Evolutionary conservation across 2,329 filamentous ascomycete species (phyloP).

Genomic region (Cladosporium sp.): DNA sequence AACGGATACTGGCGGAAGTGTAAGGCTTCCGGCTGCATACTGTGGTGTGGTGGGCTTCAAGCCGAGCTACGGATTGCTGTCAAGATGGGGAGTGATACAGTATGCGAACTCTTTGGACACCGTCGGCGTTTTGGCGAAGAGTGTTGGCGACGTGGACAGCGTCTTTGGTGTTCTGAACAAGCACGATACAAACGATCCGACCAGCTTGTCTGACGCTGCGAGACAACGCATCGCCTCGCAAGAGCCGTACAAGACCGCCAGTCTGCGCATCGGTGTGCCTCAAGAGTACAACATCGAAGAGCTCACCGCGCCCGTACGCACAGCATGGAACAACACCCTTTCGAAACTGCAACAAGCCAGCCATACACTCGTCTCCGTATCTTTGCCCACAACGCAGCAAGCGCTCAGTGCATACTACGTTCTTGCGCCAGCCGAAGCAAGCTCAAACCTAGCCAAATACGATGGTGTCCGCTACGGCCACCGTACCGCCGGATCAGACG

Average conservation of each 20-base stretch:
- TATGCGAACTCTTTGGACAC: constrained; percentile 94
- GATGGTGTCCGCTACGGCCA: constrained; percentile 92
- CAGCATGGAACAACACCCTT: constrained; percentile 68
- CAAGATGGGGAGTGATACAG: constrained; percentile 80
- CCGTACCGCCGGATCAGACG: constrained; percentile 55
- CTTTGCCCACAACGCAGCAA: constrained; percentile 77
- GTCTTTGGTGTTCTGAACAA: constrained; percentile 54
- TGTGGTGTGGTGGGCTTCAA: constrained; percentile 84
- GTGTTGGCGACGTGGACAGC: constrained; percentile 48
- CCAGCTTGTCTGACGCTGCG: constrained; percentile 7
- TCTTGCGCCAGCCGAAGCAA: constrained; percentile 90
- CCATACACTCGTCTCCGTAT: constrained; percentile 71
- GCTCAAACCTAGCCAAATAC: constrained; percentile 94
- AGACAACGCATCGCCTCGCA: constrained; percentile 38
- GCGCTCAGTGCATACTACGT: constrained; percentile 94
- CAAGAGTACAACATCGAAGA: constrained; percentile 86
- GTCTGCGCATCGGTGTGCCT: constrained; percentile 59
- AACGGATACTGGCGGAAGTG: constrained; percentile 90
- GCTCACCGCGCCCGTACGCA: constrained; percentile 67
- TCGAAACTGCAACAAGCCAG: constrained; percentile 62
- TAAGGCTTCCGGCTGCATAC: constrained; percentile 84
- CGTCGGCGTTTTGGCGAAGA: constrained; percentile 70
- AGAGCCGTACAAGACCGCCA: background rate
- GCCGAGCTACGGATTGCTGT: constrained; percentile 85
- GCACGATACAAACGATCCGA: constrained; percentile 73